Conservation (phyloP, 1,139 yeast genomes). For the Debaryomyces subglobosus region DNA sequence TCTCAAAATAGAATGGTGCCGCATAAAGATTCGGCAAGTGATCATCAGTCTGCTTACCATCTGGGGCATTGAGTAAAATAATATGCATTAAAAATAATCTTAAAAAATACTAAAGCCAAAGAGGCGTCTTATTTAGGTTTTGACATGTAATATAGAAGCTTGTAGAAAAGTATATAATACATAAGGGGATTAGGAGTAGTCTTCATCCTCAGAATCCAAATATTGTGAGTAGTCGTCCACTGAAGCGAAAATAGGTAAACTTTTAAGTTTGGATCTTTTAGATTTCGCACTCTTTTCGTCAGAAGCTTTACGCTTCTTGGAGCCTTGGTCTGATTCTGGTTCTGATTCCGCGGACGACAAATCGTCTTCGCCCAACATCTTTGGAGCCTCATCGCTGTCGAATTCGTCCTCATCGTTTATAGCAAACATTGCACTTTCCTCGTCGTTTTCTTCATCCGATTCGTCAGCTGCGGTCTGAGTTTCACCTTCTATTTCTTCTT, state of each 20-base stretch:
- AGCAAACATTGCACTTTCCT: conserved; percentile 30
- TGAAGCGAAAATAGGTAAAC: conserved; percentile 84
- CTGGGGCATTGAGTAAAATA: background rate
- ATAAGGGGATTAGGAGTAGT: conserved; percentile 23
- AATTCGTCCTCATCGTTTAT: conserved; percentile 42
- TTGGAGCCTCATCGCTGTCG: conserved; percentile 37
- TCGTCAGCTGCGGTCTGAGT: background rate
- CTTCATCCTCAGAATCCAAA: conserved; percentile 65
- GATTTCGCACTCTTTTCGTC: conserved; percentile 30
- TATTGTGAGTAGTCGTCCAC: conserved; percentile 87
- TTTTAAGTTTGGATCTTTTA: conserved; percentile 64
- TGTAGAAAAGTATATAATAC: background rate
- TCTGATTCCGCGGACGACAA: conserved; percentile 3
- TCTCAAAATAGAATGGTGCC: background rate
- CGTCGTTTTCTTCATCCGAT: conserved; percentile 18
- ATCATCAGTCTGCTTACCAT: background rate
- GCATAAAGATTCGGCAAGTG: conserved; percentile 2
- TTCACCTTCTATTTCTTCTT: conserved; percentile 15
- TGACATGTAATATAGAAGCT: background rate
- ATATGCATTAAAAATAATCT: conserved; percentile 1
- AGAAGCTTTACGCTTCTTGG: conserved; percentile 27
- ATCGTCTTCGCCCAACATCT: conserved; percentile 23
- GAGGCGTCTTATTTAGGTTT: background rate
- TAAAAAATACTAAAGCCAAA: background rate
- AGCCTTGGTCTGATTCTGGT: conserved; percentile 12